Base-by-base conservation (phyloP, 345 rosid genomes). In the Conringia planisiliqua region DNA sequence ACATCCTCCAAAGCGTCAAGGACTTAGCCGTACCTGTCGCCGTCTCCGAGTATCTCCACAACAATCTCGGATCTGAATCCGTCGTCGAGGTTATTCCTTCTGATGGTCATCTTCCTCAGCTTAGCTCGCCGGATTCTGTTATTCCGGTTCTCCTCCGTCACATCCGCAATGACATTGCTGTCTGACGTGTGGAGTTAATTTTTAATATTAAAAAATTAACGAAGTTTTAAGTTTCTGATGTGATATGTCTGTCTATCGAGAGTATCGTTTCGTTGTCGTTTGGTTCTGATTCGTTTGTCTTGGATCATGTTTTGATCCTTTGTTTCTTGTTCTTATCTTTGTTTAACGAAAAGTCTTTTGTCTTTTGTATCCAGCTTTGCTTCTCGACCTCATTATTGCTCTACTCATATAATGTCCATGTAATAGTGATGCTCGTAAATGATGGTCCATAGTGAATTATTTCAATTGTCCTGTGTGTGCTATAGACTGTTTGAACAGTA, bases 21-120 rank as follows among this genome's bases (percentile, higher is more conserved):
- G 98, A 94, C 80, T 75, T 94, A 66, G 98, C 98, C 7, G 97
- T 91, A 48, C 98, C 98, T 0, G 91, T 94, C 10, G 79, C 71
- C 12, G 84, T 85, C 36, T 83, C 98, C 0, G 98, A 94, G 80
- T 91, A 90, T 74, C 83, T 94, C 54, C 95, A 91, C 66, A 79
- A 71, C 22, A 71, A 88, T 38, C 83, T 94, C 6, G 95, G 89
- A 13, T 82, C 82, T 4, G 86, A 86, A 22, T 90, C 98, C 0
- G 80, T 91, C 13, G 95, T 91, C 0, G 98, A 94, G 73, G 88
- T 94, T 72, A 87, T 91, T 78, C 61, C 89, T 3, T 80, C 89
- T 0, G 97, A 94, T 10, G 98, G 98, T 16, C 98, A 94, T 62
- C 85, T 94, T 68, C 98, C 98, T 3, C 98, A 94, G 79, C 79